Base-by-base conservation (phyloP, 1,284 basidiomycete genomes). In the Sparassis latifolia region DNA sequence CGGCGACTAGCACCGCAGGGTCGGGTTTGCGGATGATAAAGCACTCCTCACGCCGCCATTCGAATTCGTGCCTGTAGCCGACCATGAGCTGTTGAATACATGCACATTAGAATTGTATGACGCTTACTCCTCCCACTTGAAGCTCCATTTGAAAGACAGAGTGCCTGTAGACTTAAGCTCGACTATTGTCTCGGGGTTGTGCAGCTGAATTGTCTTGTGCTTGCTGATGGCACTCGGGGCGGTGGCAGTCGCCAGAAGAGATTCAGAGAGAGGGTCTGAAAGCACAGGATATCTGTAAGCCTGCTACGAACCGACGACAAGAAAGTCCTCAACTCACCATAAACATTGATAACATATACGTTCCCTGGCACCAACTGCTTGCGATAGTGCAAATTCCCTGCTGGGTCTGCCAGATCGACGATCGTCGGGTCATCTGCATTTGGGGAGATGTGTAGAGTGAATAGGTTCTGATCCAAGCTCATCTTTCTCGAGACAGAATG, bases 11-110 rank as follows among this genome's bases (percentile, higher is more conserved):
- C 1, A 93, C 87, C 7, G 86, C 84, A 3, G 89, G 90, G 58
- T 93, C 89, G 3, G 89, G 88, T 62, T 90, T 90, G 42, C 89
- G 80, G 42, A 92, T 67, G 62, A 92, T 80, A 64, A 77, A 89
- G 64, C 87, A 89, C 58, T 86, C 84, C 63, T 89, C 86, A 42
- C 84, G 77, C 62, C 81, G 86, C 88, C 88, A 91, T 62, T 91
- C 88, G 55, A 88, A 89, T 50, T 85, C 80, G 54, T 90, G 83
- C 38, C 87, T 90, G 58, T n/a, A 3, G 35, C 12, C 33, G 5
- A 6, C 12, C 3, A 52, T 28, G 29, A 20, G 20, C 20, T 20
- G 20, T 20, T 20, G n/a, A 33, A 33, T 49, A 7, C 20, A 20
- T 33, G 6, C 10, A 33, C 40, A 20, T 42, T 44, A 20, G 10